Percentiles rank a stretch among this genome's conserved stretches.
phyloP scores from a whole-genome alignment of 78 protist species.

The Dictyostelium brefeldianum region DNA sequence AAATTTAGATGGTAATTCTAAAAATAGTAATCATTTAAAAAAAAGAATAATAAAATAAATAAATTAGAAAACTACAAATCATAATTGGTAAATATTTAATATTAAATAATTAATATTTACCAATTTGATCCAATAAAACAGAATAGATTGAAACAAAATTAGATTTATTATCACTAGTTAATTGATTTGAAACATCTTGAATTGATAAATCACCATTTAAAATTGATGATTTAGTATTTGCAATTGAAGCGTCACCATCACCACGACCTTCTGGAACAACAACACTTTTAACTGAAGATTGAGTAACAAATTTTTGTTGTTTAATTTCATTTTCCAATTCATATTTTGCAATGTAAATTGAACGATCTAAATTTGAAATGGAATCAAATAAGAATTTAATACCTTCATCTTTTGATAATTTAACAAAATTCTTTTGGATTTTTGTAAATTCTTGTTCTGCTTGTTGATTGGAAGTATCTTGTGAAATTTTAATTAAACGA shows the following conservation, averaged over 20 bases:
- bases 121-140: slow-evolving; percentile 21
- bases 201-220: slow-evolving; percentile 14
- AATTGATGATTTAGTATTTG: slow-evolving; percentile 11
- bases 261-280: not conserved
- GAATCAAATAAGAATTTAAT: not conserved
- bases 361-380: not conserved
- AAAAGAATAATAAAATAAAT: not conserved
- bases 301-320: not conserved
- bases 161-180: not conserved
- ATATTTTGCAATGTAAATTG: not conserved
- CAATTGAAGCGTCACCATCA: not conserved
- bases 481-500: slow-evolving; percentile 10
- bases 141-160: slow-evolving; percentile 45
- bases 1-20: slow-evolving; percentile 35
- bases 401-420: not conserved
- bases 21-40: no score
- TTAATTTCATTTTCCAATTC: not conserved
- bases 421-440: not conserved
- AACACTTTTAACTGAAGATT: not conserved
- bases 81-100: not conserved
- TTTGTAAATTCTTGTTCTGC: not conserved
- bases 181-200: not conserved
- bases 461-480: not conserved
- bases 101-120: not conserved
- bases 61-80: not conserved